Evolutionary conservation across 192 early-diverging fungal genomes (phyloP), one percentile per base, ranked within the genome.

Genomic region (Umbelopsis isabellina): DNA sequence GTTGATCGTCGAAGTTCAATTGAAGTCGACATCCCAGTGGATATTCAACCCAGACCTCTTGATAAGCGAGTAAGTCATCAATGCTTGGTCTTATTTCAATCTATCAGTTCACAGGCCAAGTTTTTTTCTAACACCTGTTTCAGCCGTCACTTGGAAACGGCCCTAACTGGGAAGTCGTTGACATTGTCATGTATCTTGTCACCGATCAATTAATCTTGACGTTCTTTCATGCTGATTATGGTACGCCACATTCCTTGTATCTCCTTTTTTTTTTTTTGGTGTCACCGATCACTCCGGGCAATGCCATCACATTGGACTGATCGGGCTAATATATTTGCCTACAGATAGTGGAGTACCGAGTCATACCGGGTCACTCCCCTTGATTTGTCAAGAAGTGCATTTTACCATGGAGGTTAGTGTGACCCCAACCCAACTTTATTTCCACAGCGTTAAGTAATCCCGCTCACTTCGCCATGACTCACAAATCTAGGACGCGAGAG

Each of bases 111-210:
- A 11, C 47, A 30, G 33, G 1, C 22, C n/a, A 18, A 23, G 18
- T 21, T 47, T 2, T 2, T 16, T 27, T 49, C 15, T 48, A 30
- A 20, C 30, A 49, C 37, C n/a, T 18, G 18, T 50, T 7, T 25
- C 7, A 30, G 46, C 16, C 16, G 16, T 68, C 66, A 18, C 3
- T 16, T 16, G n/a, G 20, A 13, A 13, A 37, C 21, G 68, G 30
- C 16, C 37, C 58, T 11, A 27, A 52, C 8, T 77, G 61, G 66
- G 52, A 65, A n/a, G 67, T 77, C 3, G 71, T 77, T 16, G 76
- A 77, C 49, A 72, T 72, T 23, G 50, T 77, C n/a, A 77, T 77
- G 76, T 72, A 77, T 55, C 49, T 72, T 53, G 76, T 69, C 18
- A 72, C 70, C 9, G 49, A 77, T 50, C 55, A 65, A 9, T 23